Evolutionary conservation across 2,329 filamentous ascomycete genomes (phyloP), one percentile per base, ranked within the genome.

Genomic region (Alternaria infectoria): DNA sequence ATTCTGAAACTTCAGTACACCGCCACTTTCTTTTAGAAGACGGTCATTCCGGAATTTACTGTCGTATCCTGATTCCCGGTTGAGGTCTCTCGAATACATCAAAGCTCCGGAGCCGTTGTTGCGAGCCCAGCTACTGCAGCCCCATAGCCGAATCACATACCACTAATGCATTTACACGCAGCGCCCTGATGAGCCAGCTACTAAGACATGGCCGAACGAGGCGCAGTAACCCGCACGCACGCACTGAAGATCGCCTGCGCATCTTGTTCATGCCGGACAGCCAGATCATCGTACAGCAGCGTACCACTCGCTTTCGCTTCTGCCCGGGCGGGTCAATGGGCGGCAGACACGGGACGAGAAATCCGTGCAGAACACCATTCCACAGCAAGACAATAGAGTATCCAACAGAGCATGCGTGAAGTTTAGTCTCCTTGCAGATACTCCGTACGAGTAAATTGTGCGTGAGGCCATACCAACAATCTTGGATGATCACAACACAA

Each of bases 101-200:
- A 68, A 57, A 59, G 59, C 58, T 56, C 26, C 32, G 54, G 55
- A 59, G 49, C 61, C 63, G 65, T 68, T 69, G 63, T 56, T 59
- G 50, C 63, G 62, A 62, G 21, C 25, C 44, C 26, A 51, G 60
- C 61, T 65, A 65, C 64, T 63, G 65, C 64, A 62, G 43, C 30
- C 45, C 21, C 30, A 23, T 21, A 64, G 54, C 52, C 59, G 61
- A 68, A 47, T 63, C 63, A 69, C 66, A 64, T 23, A 28, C 47
- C 46, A 54, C 65, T 66, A 68, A 55, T 54, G 54, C 57, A 51
- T 63, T 23, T 46, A 28, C 49, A 50, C 44, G 56, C 65, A 59
- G 60, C 21, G 56, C 50, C n/a, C 57, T 50, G 47, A 59, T 28
- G 26, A 30, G 50, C 59, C 30, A 57, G 32, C 54, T 54, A 50